Evolutionary conservation across 23 red algal genomes (phyloP).

Genomic region (Gracilaria caudata): DNA sequence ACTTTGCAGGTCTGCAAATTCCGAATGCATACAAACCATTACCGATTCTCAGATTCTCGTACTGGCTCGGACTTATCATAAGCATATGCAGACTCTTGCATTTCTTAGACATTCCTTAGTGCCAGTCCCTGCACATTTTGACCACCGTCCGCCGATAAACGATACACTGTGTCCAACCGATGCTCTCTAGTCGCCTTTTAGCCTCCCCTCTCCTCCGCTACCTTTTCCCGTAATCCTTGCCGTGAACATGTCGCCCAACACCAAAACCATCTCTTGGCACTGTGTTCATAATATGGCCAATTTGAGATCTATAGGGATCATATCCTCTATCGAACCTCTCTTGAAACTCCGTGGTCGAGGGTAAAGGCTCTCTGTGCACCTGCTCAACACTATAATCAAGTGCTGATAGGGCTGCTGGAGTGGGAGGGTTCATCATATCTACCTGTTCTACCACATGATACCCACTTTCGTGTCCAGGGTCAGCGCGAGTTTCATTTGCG

Average conservation of each 20-base stretch:
- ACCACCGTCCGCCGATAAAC: no score
- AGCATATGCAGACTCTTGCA: no score
- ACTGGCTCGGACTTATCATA: no score
- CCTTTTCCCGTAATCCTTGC: neutral
- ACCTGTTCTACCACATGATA: slow-evolving; percentile 28
- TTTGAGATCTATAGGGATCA: slow-evolving; percentile 34
- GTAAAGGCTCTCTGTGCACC: slow-evolving; percentile 2
- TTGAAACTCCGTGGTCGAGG: slow-evolving; percentile 22
- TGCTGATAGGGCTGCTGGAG: slow-evolving; percentile 13
- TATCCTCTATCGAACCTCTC: slow-evolving; percentile 25
- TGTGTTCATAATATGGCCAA: slow-evolving; percentile 20
- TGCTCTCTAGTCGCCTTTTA: no score
- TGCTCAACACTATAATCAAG: slow-evolving; percentile 20
- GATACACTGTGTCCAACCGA: no score
- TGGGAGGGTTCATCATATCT: slow-evolving; percentile 26
- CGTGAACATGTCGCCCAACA: neutral
- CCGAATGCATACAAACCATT: no score
- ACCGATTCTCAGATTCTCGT: no score
- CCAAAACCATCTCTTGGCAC: neutral
- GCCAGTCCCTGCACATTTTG: no score
- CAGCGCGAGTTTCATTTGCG: neutral
- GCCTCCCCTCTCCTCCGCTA: no score
- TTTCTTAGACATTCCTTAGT: no score
- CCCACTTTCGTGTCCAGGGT: neutral
- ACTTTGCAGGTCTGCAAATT: no score